phyloP scores from a whole-genome alignment of 2,329 filamentous ascomycete genomes.

The Cercospora sesami region DNA sequence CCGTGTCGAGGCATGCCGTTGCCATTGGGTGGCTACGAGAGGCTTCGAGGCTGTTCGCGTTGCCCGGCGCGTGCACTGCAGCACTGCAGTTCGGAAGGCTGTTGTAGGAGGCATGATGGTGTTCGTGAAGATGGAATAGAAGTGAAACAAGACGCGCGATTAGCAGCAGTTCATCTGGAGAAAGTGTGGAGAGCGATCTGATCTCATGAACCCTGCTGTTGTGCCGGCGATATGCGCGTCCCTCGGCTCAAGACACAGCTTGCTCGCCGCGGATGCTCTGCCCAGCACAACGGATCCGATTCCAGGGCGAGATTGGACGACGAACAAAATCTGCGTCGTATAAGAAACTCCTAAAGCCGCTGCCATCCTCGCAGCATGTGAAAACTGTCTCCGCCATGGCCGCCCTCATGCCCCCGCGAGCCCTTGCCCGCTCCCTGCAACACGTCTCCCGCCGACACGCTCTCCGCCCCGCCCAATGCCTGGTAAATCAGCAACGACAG shows the following conservation, averaged over 20 bases:
- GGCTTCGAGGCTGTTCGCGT: slow-evolving; percentile 11
- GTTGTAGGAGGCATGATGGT: slow-evolving; percentile 27
- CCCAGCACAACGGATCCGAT: neutral
- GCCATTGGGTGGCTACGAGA: slow-evolving; percentile 22
- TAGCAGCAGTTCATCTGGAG: slow-evolving; percentile 7
- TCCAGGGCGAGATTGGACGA: neutral
- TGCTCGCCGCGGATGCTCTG: neutral
- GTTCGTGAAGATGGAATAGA: slow-evolving; percentile 4
- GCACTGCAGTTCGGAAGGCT: slow-evolving; percentile 31
- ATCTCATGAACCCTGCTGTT: slow-evolving; percentile 1
- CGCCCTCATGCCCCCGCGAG: slow-evolving; percentile 18
- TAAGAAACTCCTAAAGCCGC: slow-evolving; percentile 5
- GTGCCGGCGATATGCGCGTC: neutral
- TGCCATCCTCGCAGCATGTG: slow-evolving; percentile 13
- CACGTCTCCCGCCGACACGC: slow-evolving; percentile 21
- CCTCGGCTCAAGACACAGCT: slow-evolving; percentile 12
- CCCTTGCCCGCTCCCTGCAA: slow-evolving; percentile 21
- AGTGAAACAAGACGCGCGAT: slow-evolving; percentile 11
- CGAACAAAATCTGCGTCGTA: neutral
- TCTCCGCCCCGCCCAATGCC: slow-evolving; percentile 21
- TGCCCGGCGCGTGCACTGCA: slow-evolving; percentile 21
- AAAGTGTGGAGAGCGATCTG: slow-evolving; percentile 5
- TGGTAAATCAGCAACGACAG: slow-evolving; percentile 33
- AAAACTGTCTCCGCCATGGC: slow-evolving; percentile 19
- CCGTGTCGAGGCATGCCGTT: slow-evolving; percentile 57